Percentiles rank a stretch among this genome's conserved stretches.
phyloP scores from a whole-genome alignment of 192 early-diverging fungal genomes.

The Rhizoclosmatium sp. region DNA sequence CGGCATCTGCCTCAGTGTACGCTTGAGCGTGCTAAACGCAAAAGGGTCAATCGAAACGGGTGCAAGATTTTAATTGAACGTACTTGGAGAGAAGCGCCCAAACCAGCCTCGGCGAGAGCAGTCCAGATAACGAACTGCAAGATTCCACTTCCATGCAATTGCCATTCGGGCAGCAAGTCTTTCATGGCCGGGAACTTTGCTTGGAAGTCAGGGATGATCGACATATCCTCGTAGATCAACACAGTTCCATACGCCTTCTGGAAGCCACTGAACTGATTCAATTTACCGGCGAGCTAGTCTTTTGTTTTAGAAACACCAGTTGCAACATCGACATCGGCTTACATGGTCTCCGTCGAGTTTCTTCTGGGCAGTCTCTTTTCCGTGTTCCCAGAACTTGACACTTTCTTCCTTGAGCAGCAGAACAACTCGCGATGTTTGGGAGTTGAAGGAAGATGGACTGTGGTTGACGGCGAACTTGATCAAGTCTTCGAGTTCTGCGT shows the following conservation, averaged over 20 bases:
- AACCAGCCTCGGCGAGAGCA: slow-evolving; percentile 28
- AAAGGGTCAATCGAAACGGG: no score
- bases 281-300: slow-evolving; percentile 12
- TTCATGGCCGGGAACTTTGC: slow-evolving; percentile 22
- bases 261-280: slow-evolving; percentile 21
- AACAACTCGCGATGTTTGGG: slow-evolving; percentile 36
- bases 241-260: slow-evolving; percentile 42
- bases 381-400: slow-evolving; percentile 41
- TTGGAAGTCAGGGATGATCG: slow-evolving; percentile 20
- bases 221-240: slow-evolving; percentile 44
- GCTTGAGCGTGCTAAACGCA: slow-evolving; percentile 31
- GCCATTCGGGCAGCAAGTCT: slow-evolving; percentile 21
- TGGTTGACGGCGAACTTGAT: slow-evolving; percentile 37
- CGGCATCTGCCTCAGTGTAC: slow-evolving; percentile 16
- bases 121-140: slow-evolving; percentile 45
- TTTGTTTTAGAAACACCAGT: neutral
- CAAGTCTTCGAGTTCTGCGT: slow-evolving; percentile 38
- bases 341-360: slow-evolving; percentile 12
- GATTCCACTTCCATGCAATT: slow-evolving; percentile 37
- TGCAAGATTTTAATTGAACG: no score
- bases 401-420: slow-evolving; percentile 41
- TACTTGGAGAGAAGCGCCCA: slow-evolving; percentile 33
- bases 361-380: slow-evolving; percentile 17
- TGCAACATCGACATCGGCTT: neutral
- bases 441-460: slow-evolving; percentile 43